phyloP scores from a whole-genome alignment of 1,284 basidiomycete genomes.

The Trichosporon ovoides region DNA sequence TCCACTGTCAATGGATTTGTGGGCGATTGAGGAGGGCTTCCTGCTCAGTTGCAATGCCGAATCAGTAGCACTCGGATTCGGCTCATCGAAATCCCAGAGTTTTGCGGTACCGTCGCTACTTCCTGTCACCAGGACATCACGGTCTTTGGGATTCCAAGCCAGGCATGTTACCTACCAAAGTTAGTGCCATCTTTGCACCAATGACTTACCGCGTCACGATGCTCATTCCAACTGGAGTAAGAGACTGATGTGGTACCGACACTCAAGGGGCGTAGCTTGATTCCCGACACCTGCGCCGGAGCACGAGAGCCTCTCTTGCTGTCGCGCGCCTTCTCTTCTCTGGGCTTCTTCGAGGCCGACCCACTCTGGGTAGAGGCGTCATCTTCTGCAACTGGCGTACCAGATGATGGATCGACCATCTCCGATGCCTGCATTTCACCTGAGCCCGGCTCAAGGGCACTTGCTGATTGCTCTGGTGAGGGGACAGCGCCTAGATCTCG shows the following conservation, averaged over 20 bases:
- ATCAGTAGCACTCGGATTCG: background rate
- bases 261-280: background rate
- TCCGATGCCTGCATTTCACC: background rate
- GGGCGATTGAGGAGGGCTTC: conserved; percentile 27
- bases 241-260: background rate
- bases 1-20: conserved; percentile 38
- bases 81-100: conserved; percentile 39
- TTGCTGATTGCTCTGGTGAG: background rate
- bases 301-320: conserved; percentile 3
- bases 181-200: background rate
- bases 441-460: background rate
- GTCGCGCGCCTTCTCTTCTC: conserved; percentile 6
- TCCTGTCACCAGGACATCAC: conserved; percentile 34
- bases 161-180: conserved; percentile 32
- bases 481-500: background rate
- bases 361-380: background rate
- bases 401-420: background rate
- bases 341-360: background rate
- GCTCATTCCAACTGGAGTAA: conserved; percentile 25
- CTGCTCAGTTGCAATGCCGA: conserved; percentile 16
- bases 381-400: background rate
- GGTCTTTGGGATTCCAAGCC: conserved; percentile 42
- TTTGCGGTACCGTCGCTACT: conserved; percentile 35
- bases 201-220: conserved; percentile 33
- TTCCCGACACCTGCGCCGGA: background rate